Evolutionary conservation across 495 filamentous ascomycete genomes (phyloP).

Genomic region (Tetracladium marchalianum): DNA sequence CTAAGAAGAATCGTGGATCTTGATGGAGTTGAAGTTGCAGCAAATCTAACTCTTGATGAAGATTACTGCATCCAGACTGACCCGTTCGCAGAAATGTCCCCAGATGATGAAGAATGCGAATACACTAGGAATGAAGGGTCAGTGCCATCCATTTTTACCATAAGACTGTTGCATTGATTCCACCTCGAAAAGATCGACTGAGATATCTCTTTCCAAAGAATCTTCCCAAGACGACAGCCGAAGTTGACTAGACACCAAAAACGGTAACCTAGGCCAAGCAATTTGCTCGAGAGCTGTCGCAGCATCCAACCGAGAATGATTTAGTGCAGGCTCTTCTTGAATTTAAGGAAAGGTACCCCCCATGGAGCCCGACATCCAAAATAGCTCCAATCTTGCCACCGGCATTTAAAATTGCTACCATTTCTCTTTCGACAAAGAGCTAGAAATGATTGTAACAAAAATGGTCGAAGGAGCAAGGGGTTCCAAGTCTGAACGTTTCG

Average conservation of each 20-base stretch:
- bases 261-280: neutral
- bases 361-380: neutral
- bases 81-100: slow-evolving; percentile 23
- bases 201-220: slow-evolving; percentile 5
- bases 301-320: neutral
- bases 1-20: slow-evolving; percentile 22
- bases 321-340: neutral
- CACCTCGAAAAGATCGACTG: slow-evolving; percentile 10
- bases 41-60: slow-evolving; percentile 17
- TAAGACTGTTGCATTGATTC: slow-evolving; percentile 14
- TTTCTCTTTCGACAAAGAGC: neutral
- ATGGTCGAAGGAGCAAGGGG: neutral
- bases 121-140: slow-evolving; percentile 31
- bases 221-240: no score
- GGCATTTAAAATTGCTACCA: neutral
- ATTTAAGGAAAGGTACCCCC: neutral
- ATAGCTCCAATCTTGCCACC: slow-evolving; percentile 1
- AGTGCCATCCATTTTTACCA: slow-evolving; percentile 26
- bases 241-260: no score
- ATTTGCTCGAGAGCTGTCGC: neutral
- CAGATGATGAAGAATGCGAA: slow-evolving; percentile 28
- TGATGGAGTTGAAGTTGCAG: slow-evolving; percentile 15
- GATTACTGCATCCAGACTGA: slow-evolving; percentile 24
- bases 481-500: neutral
- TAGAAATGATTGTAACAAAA: neutral